Percentiles rank a stretch among this genome's conserved stretches.
These are phyloP conservation scores for Suillus americanus DNA, from an alignment of 768 basidiomycete species.

Conservation along the genomic window DNA sequence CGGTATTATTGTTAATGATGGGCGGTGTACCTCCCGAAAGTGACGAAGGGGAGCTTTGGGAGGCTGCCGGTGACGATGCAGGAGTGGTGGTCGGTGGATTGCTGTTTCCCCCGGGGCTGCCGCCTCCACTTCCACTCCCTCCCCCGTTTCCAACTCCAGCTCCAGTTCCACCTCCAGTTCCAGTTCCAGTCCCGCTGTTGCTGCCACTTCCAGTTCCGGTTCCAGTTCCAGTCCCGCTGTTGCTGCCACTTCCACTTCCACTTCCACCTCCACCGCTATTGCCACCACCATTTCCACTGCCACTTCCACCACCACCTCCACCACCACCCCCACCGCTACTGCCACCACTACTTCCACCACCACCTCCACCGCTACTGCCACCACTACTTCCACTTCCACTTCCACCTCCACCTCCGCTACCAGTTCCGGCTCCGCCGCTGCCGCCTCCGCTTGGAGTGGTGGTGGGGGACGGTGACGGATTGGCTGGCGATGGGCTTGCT, in stretches of 20 bases:
- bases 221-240: background rate
- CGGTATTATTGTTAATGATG: background rate
- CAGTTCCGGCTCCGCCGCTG: background rate
- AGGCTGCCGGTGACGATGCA: background rate
- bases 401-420: background rate
- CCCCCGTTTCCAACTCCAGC: background rate
- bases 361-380: background rate
- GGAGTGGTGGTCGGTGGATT: background rate
- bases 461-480: conserved; percentile 4
- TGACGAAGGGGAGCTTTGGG: conserved; percentile 1
- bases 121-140: background rate
- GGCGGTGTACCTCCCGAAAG: background rate
- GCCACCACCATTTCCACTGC: background rate
- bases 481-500: background rate
- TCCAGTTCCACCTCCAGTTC: background rate
- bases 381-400: background rate
- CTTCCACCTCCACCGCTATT: background rate
- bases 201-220: background rate
- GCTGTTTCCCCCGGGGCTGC: background rate
- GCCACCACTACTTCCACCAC: background rate
- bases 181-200: background rate
- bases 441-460: conserved; percentile 7
- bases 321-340: background rate
- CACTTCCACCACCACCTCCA: background rate
- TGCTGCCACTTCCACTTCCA: background rate